Base-by-base conservation (phyloP, 495 filamentous ascomycete genomes). In the Physcia stellaris region DNA sequence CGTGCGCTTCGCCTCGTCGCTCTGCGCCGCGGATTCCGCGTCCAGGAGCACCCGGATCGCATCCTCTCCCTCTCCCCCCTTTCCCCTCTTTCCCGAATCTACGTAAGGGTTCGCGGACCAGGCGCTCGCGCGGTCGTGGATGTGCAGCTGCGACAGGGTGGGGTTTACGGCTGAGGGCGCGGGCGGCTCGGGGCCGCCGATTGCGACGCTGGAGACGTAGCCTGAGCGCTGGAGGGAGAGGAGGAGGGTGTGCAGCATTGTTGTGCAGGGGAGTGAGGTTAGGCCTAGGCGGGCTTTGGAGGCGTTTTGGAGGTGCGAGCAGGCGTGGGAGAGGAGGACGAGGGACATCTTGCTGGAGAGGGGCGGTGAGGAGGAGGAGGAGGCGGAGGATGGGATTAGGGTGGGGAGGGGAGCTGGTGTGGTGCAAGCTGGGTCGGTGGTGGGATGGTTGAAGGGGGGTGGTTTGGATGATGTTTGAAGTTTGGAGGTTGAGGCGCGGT, bases 221-320 rank as follows among this genome's bases (percentile, higher is more conserved):
- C 90, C 90, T 23, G 75, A 62, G 36, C 77, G 70, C 61, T 94
- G 90, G 13, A 98, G 71, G 12, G 77, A 75, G 7, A 88, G 73
- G 28, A 73, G 67, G 5, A 96, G 68, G 18, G 56, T 59, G 39
- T 93, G 78, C 64, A 86, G 83, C 47, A 87, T 74, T 40, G 85
- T 86, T 24, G 73, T 79, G 60, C 75, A 75, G 30, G 83, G 83
- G 37, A 96, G 69, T 5, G 85, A 90, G 28, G 92, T 95, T 3
- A 93, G 68, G 41, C 81, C 83, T 3, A 98, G 75, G 1, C 80
- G 80, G 5, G 83, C 87, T 54, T 78, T 79, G 34, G 82, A 79
- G 51, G 82, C 83, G 67, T 98, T 98, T 64, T 94, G 86, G 26
- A 98, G 71, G 68, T 96, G 90, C 36, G 85, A 84, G 63, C 83